Conservation (phyloP, 352 stramenopile species). For the Saprolegnia parasitica region DNA sequence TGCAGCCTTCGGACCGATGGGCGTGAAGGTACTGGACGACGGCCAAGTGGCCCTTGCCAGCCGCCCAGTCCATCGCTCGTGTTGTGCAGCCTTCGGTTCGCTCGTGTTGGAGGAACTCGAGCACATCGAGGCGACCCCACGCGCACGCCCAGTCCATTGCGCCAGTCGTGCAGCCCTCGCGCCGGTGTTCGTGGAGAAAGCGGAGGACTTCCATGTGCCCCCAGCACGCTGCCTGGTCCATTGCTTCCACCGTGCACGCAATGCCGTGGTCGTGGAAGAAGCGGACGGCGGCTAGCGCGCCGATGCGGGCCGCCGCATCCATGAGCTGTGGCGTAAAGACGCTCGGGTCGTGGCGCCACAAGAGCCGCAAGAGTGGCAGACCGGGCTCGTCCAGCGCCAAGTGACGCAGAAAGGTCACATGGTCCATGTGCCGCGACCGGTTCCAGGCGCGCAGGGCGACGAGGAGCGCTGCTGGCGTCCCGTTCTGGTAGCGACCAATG, state of each 20-base stretch:
- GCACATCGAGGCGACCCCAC: conserved; percentile 1
- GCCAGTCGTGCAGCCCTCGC: conserved; percentile 12
- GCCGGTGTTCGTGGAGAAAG: background rate
- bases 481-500: background rate
- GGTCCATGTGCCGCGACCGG: background rate
- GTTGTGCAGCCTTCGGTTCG: conserved; percentile 19
- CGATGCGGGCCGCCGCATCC: background rate
- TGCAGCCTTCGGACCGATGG: conserved; percentile 22
- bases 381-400: background rate
- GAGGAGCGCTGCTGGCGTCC: background rate
- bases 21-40: conserved; percentile 5
- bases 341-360: background rate
- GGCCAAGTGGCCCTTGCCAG: conserved; percentile 4
- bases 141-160: conserved; percentile 8
- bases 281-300: background rate
- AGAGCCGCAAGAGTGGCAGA: background rate
- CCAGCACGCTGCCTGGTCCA: background rate
- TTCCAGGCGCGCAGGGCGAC: background rate
- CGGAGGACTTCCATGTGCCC: conserved; percentile 2
- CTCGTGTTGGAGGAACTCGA: conserved; percentile 2
- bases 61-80: conserved; percentile 15
- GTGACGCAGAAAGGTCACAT: background rate
- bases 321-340: background rate
- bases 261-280: background rate
- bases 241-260: background rate